These are phyloP conservation scores for Quercus aquifolioides DNA, from an alignment of 306 rosid genomes.

Conservation along the genomic window DNA sequence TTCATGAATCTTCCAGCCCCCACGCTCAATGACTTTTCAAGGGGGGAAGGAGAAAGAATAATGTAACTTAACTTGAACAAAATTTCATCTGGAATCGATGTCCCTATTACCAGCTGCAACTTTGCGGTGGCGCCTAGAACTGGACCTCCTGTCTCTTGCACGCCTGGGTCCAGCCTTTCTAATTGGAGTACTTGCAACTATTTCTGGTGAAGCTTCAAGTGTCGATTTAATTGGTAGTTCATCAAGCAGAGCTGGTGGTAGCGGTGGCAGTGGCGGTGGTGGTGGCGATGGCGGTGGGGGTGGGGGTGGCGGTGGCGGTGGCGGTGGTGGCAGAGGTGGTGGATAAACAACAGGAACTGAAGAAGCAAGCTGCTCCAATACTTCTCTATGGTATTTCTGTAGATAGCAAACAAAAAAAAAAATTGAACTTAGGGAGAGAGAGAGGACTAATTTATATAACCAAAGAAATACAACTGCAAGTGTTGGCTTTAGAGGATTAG, in stretches of 20 bases:
- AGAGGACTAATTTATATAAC: neutral
- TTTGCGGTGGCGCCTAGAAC: constrained; percentile 74
- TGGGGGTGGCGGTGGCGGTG: constrained; percentile 40
- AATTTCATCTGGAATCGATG: constrained; percentile 38
- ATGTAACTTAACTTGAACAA: constrained; percentile 33
- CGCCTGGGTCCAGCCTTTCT: constrained; percentile 53
- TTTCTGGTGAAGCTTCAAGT: constrained; percentile 30
- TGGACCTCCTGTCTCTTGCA: constrained; percentile 56
- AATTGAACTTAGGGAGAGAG: neutral
- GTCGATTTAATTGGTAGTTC: constrained; percentile 11
- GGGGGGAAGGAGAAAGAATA: constrained; percentile 33
- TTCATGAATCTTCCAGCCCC: constrained; percentile 47
- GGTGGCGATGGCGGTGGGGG: constrained; percentile 30
- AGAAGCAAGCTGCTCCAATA: constrained; percentile 42
- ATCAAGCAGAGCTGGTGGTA: constrained; percentile 6
- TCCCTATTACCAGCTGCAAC: constrained; percentile 50
- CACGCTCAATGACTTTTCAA: constrained; percentile 22
- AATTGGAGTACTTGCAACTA: constrained; percentile 19
- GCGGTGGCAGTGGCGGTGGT: constrained; percentile 26
- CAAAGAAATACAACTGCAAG: neutral
- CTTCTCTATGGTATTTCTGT: constrained; percentile 85
- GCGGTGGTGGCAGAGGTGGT: constrained; percentile 33
- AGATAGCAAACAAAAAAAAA: neutral
- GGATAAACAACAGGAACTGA: constrained; percentile 37
- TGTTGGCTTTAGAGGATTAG: neutral